Conservation (phyloP, 495 filamentous ascomycete species). For the Penicillium odoratum region DNA sequence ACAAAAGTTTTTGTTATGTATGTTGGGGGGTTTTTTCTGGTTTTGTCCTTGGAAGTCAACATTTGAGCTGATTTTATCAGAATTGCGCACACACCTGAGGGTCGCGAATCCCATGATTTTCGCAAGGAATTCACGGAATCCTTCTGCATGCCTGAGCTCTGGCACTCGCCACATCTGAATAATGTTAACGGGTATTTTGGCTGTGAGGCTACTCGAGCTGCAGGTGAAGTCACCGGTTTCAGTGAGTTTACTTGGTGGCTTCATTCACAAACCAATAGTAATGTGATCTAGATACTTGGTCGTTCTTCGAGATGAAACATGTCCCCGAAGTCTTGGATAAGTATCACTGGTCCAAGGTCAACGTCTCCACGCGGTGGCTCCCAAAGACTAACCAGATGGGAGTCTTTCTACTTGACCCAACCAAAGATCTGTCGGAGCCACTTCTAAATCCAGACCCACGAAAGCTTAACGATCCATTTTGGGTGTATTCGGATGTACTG, state of each 20-base stretch:
- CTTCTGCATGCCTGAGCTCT: conserved; percentile 8
- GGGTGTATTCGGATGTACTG: conserved; percentile 19
- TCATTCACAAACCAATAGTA: not conserved
- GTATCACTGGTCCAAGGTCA: conserved; percentile 16
- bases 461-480: conserved; percentile 21
- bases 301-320: conserved; percentile 16
- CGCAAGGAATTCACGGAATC: not conserved
- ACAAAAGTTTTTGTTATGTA: conserved; percentile 8
- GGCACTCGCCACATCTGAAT: conserved; percentile 2
- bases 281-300: conserved; percentile 16
- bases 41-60: not conserved
- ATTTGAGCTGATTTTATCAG: conserved; percentile 4
- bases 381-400: conserved; percentile 22
- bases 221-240: conserved; percentile 3
- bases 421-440: not conserved
- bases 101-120: not conserved
- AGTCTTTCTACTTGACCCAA: conserved; percentile 36
- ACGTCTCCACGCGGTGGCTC: conserved; percentile 12
- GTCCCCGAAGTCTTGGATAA: not conserved
- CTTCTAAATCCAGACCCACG: not conserved
- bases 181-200: conserved; percentile 22
- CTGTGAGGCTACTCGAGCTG: conserved; percentile 13
- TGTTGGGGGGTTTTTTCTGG: not conserved
- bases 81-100: conserved; percentile 1
- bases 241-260: conserved; percentile 8